Base-by-base conservation (phyloP, 169 alveolate species). In the Cryptosporidium sp. region DNA sequence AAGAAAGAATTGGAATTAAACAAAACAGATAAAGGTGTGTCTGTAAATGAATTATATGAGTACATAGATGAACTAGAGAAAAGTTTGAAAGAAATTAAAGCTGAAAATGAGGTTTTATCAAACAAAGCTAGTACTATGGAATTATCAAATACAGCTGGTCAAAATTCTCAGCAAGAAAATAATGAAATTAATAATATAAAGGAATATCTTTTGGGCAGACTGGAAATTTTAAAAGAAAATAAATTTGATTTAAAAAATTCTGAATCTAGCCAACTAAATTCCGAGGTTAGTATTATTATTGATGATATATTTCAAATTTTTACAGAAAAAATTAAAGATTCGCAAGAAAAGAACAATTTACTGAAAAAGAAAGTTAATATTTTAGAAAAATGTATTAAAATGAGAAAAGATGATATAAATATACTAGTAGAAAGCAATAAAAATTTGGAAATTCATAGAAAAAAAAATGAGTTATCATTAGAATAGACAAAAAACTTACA, bases 1-100 rank as follows among this genome's bases (percentile, higher is more conserved):
- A 80, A 23, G 62, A 80, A 60, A 65, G 89, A 80, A 42, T 31
- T 61, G 8, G 89, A 80, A 62, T 14, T 39, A 7, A 21, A 60
- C 26, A 80, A 65, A 33, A 16, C 39, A 2, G 65, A 42, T 14
- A 33, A 51, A 31, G 42, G 65, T 31, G 48, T 39, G 10, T 80
- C 80, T 37, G 89, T 80, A 8, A 65, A 60, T 62, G 73, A 80
- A 62, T 39, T 80, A 8, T 80, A 80, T n/a, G 75, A 80, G 14
- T 80, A 80, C 26, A 80, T 80, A 0, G 80, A 65, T 23, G 75
- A 80, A 45, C 75, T 80, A 23, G 89, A 80, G 60, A 80, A 60
- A 2, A 80, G 72, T 35, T 14, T 65, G 18, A 65, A 37, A 65
- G 72, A 65, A 9, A 5, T 65, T 14, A 65, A 65, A 29, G 26